Percentiles rank a stretch among this genome's conserved stretches.
Conservation (phyloP, 192 early-diverging fungal genomes). For the Gigaspora rosea region DNA sequence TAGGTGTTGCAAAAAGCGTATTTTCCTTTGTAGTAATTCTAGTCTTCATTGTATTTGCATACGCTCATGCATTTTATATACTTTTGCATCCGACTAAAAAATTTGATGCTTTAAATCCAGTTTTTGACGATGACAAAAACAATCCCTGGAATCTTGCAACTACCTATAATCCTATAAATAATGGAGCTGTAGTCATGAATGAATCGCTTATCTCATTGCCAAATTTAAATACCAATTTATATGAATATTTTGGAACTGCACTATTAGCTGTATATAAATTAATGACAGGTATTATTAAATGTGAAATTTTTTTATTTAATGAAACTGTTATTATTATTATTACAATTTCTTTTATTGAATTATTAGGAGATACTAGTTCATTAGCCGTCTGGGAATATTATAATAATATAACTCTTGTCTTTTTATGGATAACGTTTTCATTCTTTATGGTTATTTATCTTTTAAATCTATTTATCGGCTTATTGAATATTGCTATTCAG, state of each 20-base stretch:
- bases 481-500: conserved; percentile 1
- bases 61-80: conserved; percentile 7
- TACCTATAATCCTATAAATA: not conserved
- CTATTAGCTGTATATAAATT: not conserved
- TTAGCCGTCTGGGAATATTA: not conserved
- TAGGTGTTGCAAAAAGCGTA: not conserved
- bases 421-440: not conserved
- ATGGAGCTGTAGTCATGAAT: not conserved
- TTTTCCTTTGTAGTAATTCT: not conserved
- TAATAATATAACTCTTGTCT: not conserved
- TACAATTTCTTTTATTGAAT: no score
- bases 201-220: not conserved
- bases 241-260: not conserved
- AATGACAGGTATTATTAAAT: not conserved
- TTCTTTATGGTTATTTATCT: no score
- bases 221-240: not conserved
- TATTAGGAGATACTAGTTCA: not conserved
- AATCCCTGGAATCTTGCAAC: not conserved
- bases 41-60: not conserved
- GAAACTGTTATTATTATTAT: not conserved
- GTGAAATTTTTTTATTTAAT: not conserved
- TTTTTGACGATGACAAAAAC: conserved; percentile 7
- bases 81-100: not conserved
- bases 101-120: not conserved
- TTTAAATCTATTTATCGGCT: conserved; percentile 23